Percentiles rank a stretch among this genome's conserved stretches.
Conservation (phyloP, 257 asterid genomes). For the Capsicum pubescens region DNA sequence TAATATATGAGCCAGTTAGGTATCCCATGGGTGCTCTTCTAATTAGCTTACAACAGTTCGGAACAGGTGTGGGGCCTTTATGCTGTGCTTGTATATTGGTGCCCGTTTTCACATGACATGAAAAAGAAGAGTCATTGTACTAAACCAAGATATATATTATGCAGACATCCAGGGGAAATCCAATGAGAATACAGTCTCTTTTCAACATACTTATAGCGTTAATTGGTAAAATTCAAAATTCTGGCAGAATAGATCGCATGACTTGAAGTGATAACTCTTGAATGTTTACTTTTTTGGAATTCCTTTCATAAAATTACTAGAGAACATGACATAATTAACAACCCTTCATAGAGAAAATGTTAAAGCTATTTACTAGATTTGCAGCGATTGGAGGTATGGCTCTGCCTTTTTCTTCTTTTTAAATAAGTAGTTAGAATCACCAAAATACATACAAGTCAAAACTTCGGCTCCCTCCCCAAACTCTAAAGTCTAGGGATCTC, state of each 20-base stretch:
- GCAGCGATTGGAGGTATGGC: background rate
- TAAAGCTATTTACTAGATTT: background rate
- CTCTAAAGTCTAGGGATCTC: background rate
- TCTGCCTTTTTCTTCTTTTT: background rate
- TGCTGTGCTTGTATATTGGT: background rate
- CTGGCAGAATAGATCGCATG: background rate
- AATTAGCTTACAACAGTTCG: background rate
- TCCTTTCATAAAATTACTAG: background rate
- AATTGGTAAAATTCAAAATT: background rate
- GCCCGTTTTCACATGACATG: background rate
- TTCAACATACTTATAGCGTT: background rate
- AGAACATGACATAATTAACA: background rate
- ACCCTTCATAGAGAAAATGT: background rate
- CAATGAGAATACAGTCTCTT: background rate
- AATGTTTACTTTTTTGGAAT: background rate
- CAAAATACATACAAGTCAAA: background rate
- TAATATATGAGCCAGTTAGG: background rate
- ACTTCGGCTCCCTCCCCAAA: background rate
- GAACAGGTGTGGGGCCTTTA: background rate
- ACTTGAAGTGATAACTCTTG: constrained; percentile 17
- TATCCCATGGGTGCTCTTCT: background rate
- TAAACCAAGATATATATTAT: background rate
- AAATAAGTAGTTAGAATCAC: background rate
- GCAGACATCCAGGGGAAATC: background rate
- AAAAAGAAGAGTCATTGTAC: background rate